phyloP scores from a whole-genome alignment of 2,329 filamentous ascomycete genomes.

The Pseudogymnoascus sp. region DNA sequence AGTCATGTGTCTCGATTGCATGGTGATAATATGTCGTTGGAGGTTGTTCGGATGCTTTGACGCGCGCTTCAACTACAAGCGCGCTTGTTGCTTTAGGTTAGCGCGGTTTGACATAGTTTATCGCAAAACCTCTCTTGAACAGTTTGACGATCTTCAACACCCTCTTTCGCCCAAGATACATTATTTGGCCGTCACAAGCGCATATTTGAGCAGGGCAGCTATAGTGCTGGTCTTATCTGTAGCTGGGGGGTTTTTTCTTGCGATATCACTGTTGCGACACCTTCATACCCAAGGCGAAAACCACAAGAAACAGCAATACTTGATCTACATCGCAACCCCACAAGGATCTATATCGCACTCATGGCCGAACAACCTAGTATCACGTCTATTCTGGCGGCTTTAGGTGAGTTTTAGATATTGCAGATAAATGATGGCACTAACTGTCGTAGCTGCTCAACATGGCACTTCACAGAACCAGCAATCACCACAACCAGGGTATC shows the following conservation, averaged over 20 bases:
- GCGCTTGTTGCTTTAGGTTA: slow-evolving; percentile 4
- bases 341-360: neutral
- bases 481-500: slow-evolving; percentile 30
- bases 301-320: neutral
- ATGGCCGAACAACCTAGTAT: slow-evolving; percentile 43
- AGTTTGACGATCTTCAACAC: neutral
- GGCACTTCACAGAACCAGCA: slow-evolving; percentile 30
- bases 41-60: neutral
- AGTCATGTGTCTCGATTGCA: neutral
- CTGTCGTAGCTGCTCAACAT: slow-evolving; percentile 11
- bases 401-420: slow-evolving; percentile 31
- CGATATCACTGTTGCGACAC: neutral
- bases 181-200: neutral
- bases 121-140: neutral
- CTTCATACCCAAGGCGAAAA: neutral
- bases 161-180: neutral
- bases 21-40: slow-evolving; percentile 1
- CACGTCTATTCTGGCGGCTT: slow-evolving; percentile 42
- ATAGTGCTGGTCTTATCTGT: neutral
- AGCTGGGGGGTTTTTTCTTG: neutral
- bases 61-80: neutral
- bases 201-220: neutral
- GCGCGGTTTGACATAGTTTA: slow-evolving; percentile 1
- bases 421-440: neutral
- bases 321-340: neutral